These are phyloP conservation scores for Kwoniella sp. DNA, from an alignment of 768 basidiomycete species.

Conservation along the genomic window DNA sequence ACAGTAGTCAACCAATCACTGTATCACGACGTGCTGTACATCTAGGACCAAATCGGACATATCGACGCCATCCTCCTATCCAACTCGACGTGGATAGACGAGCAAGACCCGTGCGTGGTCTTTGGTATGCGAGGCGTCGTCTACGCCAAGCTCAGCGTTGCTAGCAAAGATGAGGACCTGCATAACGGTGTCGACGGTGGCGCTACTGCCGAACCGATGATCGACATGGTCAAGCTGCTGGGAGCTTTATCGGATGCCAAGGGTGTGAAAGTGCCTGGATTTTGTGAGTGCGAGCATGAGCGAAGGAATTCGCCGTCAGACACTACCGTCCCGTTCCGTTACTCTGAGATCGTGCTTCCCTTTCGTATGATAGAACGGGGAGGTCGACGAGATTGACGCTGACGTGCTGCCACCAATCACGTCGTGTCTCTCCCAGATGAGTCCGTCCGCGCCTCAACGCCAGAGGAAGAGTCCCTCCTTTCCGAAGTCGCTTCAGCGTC, in stretches of 20 bases:
- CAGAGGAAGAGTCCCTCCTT: slow-evolving; percentile 71
- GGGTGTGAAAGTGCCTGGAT: slow-evolving; percentile 71
- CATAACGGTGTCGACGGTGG: slow-evolving; percentile 97
- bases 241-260: slow-evolving; percentile 67
- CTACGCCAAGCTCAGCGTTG: slow-evolving; percentile 79
- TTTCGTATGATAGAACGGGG: too few species aligned
- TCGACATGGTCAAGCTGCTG: slow-evolving; percentile 85
- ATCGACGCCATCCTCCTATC: slow-evolving; percentile 79
- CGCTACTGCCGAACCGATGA: slow-evolving; percentile 82
- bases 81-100: slow-evolving; percentile 96
- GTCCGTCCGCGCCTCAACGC: slow-evolving; percentile 69
- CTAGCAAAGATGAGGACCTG: slow-evolving; percentile 72
- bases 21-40: background rate
- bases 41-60: slow-evolving; percentile 74
- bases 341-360: too few species aligned
- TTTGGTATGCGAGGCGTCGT: slow-evolving; percentile 94
- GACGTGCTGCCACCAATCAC: too few species aligned
- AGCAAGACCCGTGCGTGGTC: slow-evolving; percentile 87
- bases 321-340: too few species aligned
- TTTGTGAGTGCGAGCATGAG: slow-evolving; percentile 66
- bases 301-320: too few species aligned
- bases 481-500: slow-evolving; percentile 70
- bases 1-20: background rate
- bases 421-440: slow-evolving; percentile 58
- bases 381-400: background rate